Base-by-base conservation (phyloP, 2,329 filamentous ascomycete species). In the Apiospora arundinis region DNA sequence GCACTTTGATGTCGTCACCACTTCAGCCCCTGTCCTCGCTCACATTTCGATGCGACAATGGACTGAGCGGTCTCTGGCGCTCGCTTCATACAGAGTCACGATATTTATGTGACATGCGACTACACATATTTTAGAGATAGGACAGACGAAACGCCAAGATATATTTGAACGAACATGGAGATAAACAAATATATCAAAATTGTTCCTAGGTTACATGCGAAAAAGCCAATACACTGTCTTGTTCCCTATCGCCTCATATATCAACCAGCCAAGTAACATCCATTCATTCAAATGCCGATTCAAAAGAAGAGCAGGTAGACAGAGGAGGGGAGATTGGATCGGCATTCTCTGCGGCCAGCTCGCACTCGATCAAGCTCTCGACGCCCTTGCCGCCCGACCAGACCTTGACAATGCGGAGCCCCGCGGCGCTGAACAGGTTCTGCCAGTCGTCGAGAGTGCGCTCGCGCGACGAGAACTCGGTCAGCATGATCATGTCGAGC, bases 291-390 rank as follows among this genome's bases (percentile, higher is more conserved):
- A 42, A 2, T 42, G 4, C 12, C 9, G 9, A 42, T 42, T 42
- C 2, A 42, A 5, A 2, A 42, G 40, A 42, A 11, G 8, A 42
- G 40, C 40, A 42, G 9, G 9, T 5, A 42, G 40, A 42, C 2
- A 14, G 40, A 42, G 12, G 12, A 42, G 40, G 40, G 40, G 40
- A 42, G 40, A 32, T 16, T 45, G 4, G 11, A 14, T 45, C 11
- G 25, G 60, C 25, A 18, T 42, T 52, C 37, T 21, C 9, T 60
- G 45, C 68, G 28, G 70, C 66, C 21, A 71, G 14, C 67, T 71
- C 70, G 12, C 46, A 66, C 49, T 71, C 70, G 4, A 71, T 71
- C 28, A 71, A 48, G 37, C 70, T 71, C 66, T 71, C 70, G 14
- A 56, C 42, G 25, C 40, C 65, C 32, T 32, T 49, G 12, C 37